phyloP scores from a whole-genome alignment of 495 filamentous ascomycete species.

The Staphylotrichum tortipilum region DNA sequence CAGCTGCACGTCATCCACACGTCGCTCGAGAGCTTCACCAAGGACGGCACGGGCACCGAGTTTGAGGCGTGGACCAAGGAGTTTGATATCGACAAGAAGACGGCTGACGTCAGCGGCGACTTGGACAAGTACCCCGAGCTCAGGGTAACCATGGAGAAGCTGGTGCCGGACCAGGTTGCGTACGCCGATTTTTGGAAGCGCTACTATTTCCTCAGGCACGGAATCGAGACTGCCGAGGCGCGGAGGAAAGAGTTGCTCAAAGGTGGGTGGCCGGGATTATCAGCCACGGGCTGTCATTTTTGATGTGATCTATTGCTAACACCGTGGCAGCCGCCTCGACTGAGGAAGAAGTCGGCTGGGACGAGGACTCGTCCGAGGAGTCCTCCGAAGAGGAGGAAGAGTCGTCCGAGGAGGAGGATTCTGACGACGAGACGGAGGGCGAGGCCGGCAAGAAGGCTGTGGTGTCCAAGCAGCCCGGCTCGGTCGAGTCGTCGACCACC shows the following conservation, averaged over 20 bases:
- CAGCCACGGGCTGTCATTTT: conserved; percentile 7
- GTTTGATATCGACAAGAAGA: conserved; percentile 78
- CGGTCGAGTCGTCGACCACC: conserved; percentile 44
- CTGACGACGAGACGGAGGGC: conserved; percentile 7
- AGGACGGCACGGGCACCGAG: conserved; percentile 66
- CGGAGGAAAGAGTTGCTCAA: conserved; percentile 84
- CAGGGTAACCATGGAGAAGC: conserved; percentile 84
- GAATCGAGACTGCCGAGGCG: conserved; percentile 92
- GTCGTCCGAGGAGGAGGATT: conserved; percentile 8
- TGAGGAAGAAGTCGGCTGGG: conserved; percentile 78
- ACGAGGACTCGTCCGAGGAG: conserved; percentile 47
- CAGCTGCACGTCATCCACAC: conserved; percentile 94
- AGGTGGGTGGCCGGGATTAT: conserved; percentile 51
- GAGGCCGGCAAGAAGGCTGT: conserved; percentile 18
- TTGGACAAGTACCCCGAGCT: conserved; percentile 84
- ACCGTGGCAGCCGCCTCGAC: conserved; percentile 45
- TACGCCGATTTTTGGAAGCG: conserved; percentile 89
- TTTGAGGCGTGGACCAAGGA: conserved; percentile 65
- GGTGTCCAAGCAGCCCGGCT: conserved; percentile 29
- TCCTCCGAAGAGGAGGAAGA: conserved; percentile 15
- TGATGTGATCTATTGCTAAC: conserved; percentile 19
- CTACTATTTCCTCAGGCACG: conserved; percentile 91
- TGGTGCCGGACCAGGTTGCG: conserved; percentile 81
- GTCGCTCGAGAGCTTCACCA: conserved; percentile 71
- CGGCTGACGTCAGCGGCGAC: conserved; percentile 72